phyloP scores from a whole-genome alignment of 257 asterid species.

The Nicotiana benthamiana region DNA sequence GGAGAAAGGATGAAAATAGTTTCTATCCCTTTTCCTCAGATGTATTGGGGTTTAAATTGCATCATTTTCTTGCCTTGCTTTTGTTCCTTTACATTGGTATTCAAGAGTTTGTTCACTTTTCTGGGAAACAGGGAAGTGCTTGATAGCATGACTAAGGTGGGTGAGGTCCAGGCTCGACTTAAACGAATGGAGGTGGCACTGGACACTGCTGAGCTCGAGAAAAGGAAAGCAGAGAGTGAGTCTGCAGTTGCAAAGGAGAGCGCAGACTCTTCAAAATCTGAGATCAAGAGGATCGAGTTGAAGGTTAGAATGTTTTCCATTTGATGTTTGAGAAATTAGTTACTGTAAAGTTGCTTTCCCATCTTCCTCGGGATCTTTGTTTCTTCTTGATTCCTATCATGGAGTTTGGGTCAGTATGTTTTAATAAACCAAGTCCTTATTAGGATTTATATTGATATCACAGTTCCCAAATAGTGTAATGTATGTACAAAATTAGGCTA shows the following conservation, averaged over 20 bases:
- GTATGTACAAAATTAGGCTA: neutral
- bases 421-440: neutral
- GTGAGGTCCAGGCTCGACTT: slow-evolving; percentile 60
- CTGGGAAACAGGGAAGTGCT: slow-evolving; percentile 53
- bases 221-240: slow-evolving; percentile 69
- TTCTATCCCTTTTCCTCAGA: neutral
- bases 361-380: neutral
- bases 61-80: neutral
- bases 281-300: slow-evolving; percentile 67
- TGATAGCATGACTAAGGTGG: slow-evolving; percentile 67
- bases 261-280: slow-evolving; percentile 53
- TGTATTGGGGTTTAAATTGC: neutral
- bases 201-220: slow-evolving; percentile 58
- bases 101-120: slow-evolving; percentile 1
- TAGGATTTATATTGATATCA: neutral
- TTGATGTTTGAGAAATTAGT: neutral
- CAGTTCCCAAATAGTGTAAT: neutral
- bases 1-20: neutral
- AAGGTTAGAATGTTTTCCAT: slow-evolving; percentile 43
- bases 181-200: slow-evolving; percentile 70
- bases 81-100: neutral
- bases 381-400: slow-evolving; percentile 1
- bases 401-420: neutral
- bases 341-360: neutral
- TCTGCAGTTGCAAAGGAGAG: slow-evolving; percentile 56